These are phyloP conservation scores for Schizosaccharomyces lindneri DNA, from an alignment of 805 yeast species.

Conservation along the genomic window DNA sequence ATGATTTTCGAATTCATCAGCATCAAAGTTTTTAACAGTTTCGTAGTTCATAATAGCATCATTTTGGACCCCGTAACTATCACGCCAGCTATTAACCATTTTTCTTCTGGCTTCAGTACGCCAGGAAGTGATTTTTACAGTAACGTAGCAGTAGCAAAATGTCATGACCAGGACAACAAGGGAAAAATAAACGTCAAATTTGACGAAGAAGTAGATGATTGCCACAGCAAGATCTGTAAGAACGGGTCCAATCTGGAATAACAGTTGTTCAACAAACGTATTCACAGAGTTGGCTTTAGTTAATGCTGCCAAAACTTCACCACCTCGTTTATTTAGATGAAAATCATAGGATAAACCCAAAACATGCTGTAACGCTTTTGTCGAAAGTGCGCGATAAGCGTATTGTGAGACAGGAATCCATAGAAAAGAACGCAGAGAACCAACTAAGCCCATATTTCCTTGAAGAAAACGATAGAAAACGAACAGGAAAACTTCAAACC, in stretches of 20 bases:
- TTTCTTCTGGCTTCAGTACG: constrained; percentile 4
- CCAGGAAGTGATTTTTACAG: constrained; percentile 3
- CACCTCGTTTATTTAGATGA: constrained; percentile 5
- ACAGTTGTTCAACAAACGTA: constrained; percentile 6
- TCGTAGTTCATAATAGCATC: constrained; percentile 7
- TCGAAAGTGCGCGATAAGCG: constrained; percentile 4
- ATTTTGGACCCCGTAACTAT: constrained; percentile 4
- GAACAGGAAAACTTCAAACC: constrained; percentile 5
- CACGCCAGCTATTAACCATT: constrained; percentile 3
- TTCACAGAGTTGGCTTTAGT: constrained; percentile 5
- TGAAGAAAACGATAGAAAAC: constrained; percentile 6
- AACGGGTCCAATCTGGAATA: constrained; percentile 7
- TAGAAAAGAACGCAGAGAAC: constrained; percentile 4
- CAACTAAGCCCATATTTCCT: constrained; percentile 7
- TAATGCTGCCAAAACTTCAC: constrained; percentile 5
- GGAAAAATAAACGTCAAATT: constrained; percentile 6
- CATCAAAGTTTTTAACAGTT: constrained; percentile 8
- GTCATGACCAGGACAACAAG: constrained; percentile 5
- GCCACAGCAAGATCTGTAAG: constrained; percentile 6
- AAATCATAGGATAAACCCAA: constrained; percentile 6
- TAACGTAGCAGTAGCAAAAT: constrained; percentile 5
- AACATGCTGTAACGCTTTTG: constrained; percentile 6
- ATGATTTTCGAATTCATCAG: constrained; percentile 6
- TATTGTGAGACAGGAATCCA: constrained; percentile 7
- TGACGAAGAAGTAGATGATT: constrained; percentile 5